phyloP scores from a whole-genome alignment of 306 rosid genomes.

The Lathyrus sativus region DNA sequence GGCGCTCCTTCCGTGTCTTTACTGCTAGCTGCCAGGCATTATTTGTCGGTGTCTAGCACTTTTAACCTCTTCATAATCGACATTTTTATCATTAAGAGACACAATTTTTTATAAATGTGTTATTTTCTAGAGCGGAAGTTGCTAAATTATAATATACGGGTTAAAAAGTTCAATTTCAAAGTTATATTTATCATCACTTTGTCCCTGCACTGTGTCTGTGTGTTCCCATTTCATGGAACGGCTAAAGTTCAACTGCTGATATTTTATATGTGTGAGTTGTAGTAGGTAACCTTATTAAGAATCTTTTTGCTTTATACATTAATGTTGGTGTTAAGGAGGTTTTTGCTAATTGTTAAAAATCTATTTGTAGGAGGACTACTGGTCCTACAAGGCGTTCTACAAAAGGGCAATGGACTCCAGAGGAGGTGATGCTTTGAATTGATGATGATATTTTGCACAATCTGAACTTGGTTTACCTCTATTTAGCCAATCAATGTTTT shows the following conservation, averaged over 20 bases:
- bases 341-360: slow-evolving; percentile 32
- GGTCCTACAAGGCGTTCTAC: slow-evolving; percentile 99
- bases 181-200: slow-evolving; percentile 13
- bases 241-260: not conserved
- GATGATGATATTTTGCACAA: slow-evolving; percentile 14
- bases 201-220: slow-evolving; percentile 3
- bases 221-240: slow-evolving; percentile 13
- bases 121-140: slow-evolving; percentile 2
- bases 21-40: not conserved
- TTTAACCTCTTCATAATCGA: slow-evolving; percentile 4
- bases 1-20: slow-evolving; percentile 1
- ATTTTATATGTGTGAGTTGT: slow-evolving; percentile 10
- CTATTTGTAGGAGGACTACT: slow-evolving; percentile 79
- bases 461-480: slow-evolving; percentile 15
- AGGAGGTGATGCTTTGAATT: slow-evolving; percentile 64
- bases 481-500: slow-evolving; percentile 40
- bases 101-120: not conserved
- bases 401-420: slow-evolving; percentile 97
- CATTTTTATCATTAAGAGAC: slow-evolving; percentile 14
- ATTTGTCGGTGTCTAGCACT: slow-evolving; percentile 1
- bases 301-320: slow-evolving; percentile 31
- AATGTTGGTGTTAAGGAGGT: not conserved
- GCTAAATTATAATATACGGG: not conserved
- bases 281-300: slow-evolving; percentile 1
- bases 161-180: slow-evolving; percentile 1